A percentile compares a stretch with the other conserved stretches of the same genome.
These are phyloP conservation scores for Mortierella antarctica DNA, from an alignment of 192 early-diverging fungal genomes.

Conservation along the genomic window DNA sequence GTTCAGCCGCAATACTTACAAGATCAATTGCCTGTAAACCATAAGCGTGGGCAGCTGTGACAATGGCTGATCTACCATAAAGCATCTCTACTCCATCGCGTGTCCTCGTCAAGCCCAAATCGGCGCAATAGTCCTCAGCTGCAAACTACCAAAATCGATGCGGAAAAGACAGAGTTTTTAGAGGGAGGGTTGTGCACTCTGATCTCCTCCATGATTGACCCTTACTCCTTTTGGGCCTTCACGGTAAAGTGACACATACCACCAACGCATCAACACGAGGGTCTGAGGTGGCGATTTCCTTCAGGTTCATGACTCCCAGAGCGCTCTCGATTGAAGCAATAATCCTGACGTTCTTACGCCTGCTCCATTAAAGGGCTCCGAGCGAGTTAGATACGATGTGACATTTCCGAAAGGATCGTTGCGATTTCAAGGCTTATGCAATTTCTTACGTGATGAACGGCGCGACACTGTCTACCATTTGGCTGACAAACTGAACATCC, in stretches of 20 bases:
- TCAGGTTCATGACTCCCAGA: slow-evolving; percentile 85
- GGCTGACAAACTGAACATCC: slow-evolving; percentile 81
- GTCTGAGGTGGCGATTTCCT: slow-evolving; percentile 81
- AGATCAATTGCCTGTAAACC: slow-evolving; percentile 94
- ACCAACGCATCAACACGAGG: slow-evolving; percentile 84
- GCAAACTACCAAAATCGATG: slow-evolving; percentile 67
- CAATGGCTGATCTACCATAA: slow-evolving; percentile 81
- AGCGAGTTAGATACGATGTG: background rate
- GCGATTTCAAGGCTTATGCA: background rate
- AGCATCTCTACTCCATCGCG: slow-evolving; percentile 77
- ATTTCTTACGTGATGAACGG: slow-evolving; percentile 65
- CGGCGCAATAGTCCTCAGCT: slow-evolving; percentile 96
- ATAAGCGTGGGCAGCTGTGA: slow-evolving; percentile 84
- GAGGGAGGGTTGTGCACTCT: too few species aligned
- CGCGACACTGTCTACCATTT: slow-evolving; percentile 78
- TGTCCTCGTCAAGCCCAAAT: slow-evolving; percentile 85
- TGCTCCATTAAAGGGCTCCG: slow-evolving; percentile 14
- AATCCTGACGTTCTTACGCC: slow-evolving; percentile 76
- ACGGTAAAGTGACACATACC: slow-evolving; percentile 42
- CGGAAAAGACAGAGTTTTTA: background rate
- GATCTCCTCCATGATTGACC: too few species aligned
- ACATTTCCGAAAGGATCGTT: slow-evolving; percentile 1
- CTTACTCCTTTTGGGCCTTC: too few species aligned
- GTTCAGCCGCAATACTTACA: slow-evolving; percentile 51
- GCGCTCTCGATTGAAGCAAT: slow-evolving; percentile 93